phyloP scores from a whole-genome alignment of 768 basidiomycete genomes.

The Termitomyces sp. region DNA sequence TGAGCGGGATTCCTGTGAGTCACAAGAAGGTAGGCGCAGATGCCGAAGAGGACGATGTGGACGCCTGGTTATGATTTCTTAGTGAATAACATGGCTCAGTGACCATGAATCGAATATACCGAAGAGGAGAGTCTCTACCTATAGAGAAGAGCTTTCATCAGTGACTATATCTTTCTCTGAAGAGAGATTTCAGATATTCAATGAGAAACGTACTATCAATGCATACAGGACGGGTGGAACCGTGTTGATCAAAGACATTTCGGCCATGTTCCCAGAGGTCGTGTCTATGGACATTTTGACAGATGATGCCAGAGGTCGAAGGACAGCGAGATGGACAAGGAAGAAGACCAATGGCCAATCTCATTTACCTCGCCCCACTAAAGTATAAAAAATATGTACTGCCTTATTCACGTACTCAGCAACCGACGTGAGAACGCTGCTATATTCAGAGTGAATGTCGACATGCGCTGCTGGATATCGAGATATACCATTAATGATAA shows the following conservation, averaged over 20 bases:
- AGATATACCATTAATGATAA: neutral
- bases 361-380: neutral
- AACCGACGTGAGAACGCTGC: neutral
- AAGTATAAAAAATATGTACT: neutral
- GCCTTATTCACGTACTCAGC: neutral
- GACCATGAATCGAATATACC: neutral
- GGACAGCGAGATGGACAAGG: neutral
- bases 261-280: neutral
- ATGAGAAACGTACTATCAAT: neutral
- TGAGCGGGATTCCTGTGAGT: neutral
- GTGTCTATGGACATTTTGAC: neutral
- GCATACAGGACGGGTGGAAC: neutral
- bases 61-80: neutral
- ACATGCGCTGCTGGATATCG: neutral
- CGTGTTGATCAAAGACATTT: too few species aligned
- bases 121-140: neutral
- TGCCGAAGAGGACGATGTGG: constrained; percentile 1
- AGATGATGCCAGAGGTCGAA: neutral
- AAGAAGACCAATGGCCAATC: neutral
- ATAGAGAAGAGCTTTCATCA: neutral
- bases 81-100: neutral
- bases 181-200: neutral
- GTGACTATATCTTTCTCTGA: neutral
- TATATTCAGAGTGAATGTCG: neutral
- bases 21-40: neutral